A percentile compares a stretch with the other conserved stretches of the same genome.
These are phyloP conservation scores for Periconia sp. DNA, from an alignment of 2,329 filamentous ascomycete genomes.

Conservation along the genomic window DNA sequence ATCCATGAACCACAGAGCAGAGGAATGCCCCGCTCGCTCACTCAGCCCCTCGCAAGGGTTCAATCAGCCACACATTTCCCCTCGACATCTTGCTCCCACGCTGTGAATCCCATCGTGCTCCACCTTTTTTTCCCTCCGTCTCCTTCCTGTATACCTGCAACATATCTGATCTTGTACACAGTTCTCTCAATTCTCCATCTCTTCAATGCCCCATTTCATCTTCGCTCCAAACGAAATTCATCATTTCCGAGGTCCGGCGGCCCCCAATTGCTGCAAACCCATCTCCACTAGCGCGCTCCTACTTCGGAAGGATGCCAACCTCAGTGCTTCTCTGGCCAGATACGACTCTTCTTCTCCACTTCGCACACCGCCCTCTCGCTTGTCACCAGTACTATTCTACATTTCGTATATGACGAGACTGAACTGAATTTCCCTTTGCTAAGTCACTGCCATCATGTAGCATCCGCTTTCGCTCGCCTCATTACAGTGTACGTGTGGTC, in stretches of 20 bases:
- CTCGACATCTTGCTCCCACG: neutral
- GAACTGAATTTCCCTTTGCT: too few species aligned
- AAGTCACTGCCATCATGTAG: too few species aligned
- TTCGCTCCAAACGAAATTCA: neutral
- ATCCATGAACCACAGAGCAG: too few species aligned
- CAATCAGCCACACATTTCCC: neutral
- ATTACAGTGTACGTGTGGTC: too few species aligned
- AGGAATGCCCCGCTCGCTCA: slow-evolving; percentile 1
- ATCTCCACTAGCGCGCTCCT: neutral
- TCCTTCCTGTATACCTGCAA: neutral
- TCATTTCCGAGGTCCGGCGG: neutral
- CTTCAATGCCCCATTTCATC: neutral
- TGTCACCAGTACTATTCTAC: too few species aligned
- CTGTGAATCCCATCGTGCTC: neutral
- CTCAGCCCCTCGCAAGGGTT: slow-evolving; percentile 3
- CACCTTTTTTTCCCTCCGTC: neutral
- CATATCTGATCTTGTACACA: neutral
- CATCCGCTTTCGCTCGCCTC: too few species aligned
- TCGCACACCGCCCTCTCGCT: neutral
- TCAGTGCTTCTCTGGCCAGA: neutral
- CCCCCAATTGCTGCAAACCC: neutral
- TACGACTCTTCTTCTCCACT: neutral
- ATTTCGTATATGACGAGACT: too few species aligned
- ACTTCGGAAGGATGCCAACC: neutral
- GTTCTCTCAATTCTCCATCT: neutral